These are phyloP conservation scores for Fusarium euwallaceae DNA, from an alignment of 2,329 filamentous ascomycete genomes.

Conservation along the genomic window DNA sequence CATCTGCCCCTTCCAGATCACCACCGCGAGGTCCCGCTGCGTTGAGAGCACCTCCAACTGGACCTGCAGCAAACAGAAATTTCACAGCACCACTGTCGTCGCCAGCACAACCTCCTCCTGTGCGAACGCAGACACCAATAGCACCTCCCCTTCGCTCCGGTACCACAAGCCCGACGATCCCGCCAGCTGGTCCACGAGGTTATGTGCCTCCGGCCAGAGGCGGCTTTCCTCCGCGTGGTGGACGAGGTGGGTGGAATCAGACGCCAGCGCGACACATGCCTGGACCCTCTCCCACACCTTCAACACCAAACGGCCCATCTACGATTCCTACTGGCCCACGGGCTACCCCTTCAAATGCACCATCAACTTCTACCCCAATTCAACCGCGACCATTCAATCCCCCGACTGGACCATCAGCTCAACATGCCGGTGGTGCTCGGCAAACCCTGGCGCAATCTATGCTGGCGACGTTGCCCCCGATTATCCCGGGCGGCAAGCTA, in stretches of 20 bases:
- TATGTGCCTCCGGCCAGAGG: constrained; percentile 62
- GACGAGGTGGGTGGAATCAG: constrained; percentile 61
- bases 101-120: constrained; percentile 50
- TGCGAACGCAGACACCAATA: constrained; percentile 53
- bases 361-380: constrained; percentile 56
- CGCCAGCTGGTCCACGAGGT: constrained; percentile 68
- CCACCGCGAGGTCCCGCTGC: constrained; percentile 69
- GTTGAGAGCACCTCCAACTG: constrained; percentile 64
- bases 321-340: constrained; percentile 65
- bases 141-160: constrained; percentile 53
- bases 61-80: constrained; percentile 54
- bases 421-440: constrained; percentile 53
- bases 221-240: constrained; percentile 59
- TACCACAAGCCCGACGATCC: constrained; percentile 61
- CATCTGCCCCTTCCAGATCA: constrained; percentile 54
- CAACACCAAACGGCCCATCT: constrained; percentile 55
- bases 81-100: constrained; percentile 54
- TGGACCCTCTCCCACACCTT: constrained; percentile 55
- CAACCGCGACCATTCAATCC: constrained; percentile 67
- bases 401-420: constrained; percentile 66
- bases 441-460: constrained; percentile 66
- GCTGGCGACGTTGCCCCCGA: constrained; percentile 63
- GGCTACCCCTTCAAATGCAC: constrained; percentile 48
- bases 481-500: constrained; percentile 68
- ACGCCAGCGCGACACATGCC: constrained; percentile 50